These are phyloP conservation scores for Mediolabrus comicus DNA, from an alignment of 108 stramenopile species.

Conservation along the genomic window DNA sequence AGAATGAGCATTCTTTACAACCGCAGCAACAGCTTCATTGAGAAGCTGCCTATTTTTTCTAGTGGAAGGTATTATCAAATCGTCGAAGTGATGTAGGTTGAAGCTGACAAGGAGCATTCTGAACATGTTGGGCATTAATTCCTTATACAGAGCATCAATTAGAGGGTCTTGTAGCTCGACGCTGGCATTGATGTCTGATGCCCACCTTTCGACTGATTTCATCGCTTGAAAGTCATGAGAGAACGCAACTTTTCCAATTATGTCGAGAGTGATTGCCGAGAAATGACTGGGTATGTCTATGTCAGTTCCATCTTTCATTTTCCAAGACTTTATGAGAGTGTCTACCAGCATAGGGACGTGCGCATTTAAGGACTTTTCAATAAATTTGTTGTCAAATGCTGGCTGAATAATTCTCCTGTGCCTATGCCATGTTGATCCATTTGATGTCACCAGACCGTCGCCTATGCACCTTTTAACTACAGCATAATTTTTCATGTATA, in stretches of 20 bases:
- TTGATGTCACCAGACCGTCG: conserved; percentile 53
- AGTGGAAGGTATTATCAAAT: conserved; percentile 31
- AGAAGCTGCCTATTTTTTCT: conserved; percentile 4
- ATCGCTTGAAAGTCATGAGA: conserved; percentile 58
- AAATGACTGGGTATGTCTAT: conserved; percentile 56
- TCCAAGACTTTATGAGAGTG: conserved; percentile 49
- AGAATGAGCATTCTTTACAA: conserved; percentile 38
- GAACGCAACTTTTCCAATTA: conserved; percentile 62
- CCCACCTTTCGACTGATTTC: conserved; percentile 49
- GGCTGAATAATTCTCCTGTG: conserved; percentile 70
- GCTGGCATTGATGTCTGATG: conserved; percentile 7
- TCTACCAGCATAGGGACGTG: conserved; percentile 28
- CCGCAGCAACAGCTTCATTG: conserved; percentile 41
- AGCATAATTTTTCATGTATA: conserved; percentile 37
- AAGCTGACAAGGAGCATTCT: conserved; percentile 27
- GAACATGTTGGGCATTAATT: conserved; percentile 16
- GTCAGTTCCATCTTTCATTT: conserved; percentile 33
- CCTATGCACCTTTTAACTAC: conserved; percentile 39
- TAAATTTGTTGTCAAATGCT: conserved; percentile 39
- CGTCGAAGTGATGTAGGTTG: conserved; percentile 14
- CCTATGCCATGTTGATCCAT: conserved; percentile 58
- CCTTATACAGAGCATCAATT: conserved; percentile 15
- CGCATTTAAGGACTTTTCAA: conserved; percentile 45
- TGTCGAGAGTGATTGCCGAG: conserved; percentile 55
- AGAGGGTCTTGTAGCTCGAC: conserved; percentile 40